A percentile compares a stretch with the other conserved stretches of the same genome.
Conservation (phyloP, 805 yeast species). For the Candida boleticola region DNA sequence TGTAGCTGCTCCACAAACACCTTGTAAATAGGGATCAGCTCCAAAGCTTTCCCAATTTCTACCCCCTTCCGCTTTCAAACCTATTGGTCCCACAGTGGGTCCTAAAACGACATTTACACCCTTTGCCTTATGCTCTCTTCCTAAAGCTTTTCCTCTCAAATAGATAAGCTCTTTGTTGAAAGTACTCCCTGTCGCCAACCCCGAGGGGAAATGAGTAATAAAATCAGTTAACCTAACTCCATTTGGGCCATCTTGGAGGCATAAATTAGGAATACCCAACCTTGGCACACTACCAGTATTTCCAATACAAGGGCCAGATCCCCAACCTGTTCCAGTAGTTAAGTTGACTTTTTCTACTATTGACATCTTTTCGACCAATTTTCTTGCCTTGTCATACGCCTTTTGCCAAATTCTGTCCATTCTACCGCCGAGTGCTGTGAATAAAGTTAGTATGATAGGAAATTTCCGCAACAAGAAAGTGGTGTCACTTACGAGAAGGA, state of each 20-base stretch:
- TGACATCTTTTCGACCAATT: conserved; percentile 54
- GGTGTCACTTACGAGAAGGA: conserved; percentile 35
- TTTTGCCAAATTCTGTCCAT: conserved; percentile 52
- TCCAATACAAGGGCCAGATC: conserved; percentile 59
- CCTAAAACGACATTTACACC: conserved; percentile 58
- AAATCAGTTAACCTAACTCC: conserved; percentile 59
- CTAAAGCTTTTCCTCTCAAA: conserved; percentile 55
- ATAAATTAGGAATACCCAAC: conserved; percentile 51
- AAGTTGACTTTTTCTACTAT: conserved; percentile 58
- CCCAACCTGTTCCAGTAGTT: conserved; percentile 66
- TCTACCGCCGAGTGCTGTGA: conserved; percentile 43
- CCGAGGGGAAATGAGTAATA: conserved; percentile 57
- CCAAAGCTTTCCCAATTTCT: conserved; percentile 67
- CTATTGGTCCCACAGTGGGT: conserved; percentile 61
- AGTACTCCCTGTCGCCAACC: conserved; percentile 56
- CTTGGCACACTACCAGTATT: conserved; percentile 59
- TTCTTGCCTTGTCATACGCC: conserved; percentile 56
- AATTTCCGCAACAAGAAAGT: not conserved
- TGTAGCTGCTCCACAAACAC: conserved; percentile 51
- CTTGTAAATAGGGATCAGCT: conserved; percentile 60
- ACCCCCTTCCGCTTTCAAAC: conserved; percentile 61
- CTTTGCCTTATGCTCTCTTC: conserved; percentile 51
- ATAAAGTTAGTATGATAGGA: not conserved
- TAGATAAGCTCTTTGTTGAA: conserved; percentile 52
- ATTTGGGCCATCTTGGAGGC: conserved; percentile 63